phyloP scores from a whole-genome alignment of 192 early-diverging fungal genomes.

The Backusella macrospora region DNA sequence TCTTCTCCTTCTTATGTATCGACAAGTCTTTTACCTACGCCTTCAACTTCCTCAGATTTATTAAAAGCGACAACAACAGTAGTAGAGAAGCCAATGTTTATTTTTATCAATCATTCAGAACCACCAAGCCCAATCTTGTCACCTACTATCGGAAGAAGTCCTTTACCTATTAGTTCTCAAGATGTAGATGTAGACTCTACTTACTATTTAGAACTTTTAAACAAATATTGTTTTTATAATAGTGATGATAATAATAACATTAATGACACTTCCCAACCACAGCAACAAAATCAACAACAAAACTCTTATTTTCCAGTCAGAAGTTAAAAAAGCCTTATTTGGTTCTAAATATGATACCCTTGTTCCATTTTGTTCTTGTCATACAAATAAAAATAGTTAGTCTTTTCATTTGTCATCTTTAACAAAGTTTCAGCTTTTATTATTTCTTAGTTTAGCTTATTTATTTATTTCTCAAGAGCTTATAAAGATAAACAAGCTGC shows the following conservation, averaged over 20 bases:
- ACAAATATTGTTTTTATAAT: slow-evolving; percentile 60
- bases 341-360: background rate
- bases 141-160: background rate
- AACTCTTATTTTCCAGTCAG: background rate
- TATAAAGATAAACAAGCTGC: background rate
- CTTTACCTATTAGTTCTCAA: no score
- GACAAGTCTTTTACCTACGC: background rate
- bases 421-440: background rate
- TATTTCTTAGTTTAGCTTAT: background rate
- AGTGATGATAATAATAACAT: background rate
- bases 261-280: no score
- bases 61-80: background rate
- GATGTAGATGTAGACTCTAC: slow-evolving; percentile 36
- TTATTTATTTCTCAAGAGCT: background rate
- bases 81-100: background rate
- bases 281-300: background rate
- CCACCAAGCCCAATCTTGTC: background rate
- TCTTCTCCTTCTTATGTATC: background rate
- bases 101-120: background rate
- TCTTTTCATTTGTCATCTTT: no score
- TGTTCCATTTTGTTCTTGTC: background rate
- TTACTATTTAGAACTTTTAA: slow-evolving; percentile 56
- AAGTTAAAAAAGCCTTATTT: background rate
- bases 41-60: slow-evolving; percentile 9
- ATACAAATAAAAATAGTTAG: background rate